Evolutionary conservation across 768 basidiomycete genomes (phyloP).

Genomic region (Mycena rosella): DNA sequence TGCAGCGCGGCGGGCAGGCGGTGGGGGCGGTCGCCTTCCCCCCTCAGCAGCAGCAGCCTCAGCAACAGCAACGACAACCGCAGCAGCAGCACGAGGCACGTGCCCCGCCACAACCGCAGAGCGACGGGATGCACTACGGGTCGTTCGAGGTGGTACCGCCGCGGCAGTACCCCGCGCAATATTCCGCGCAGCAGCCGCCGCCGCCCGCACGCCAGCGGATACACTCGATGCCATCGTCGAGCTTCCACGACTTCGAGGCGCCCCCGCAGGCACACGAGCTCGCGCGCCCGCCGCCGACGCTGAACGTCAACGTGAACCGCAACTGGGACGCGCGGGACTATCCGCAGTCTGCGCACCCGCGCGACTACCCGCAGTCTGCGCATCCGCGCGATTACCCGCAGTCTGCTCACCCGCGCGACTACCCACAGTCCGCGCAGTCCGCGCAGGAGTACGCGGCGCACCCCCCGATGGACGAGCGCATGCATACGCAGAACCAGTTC

Average conservation of each 20-base stretch:
- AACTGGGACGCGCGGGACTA: slow-evolving; percentile 29
- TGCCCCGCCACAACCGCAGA: slow-evolving; percentile 33
- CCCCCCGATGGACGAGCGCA: slow-evolving; percentile 25
- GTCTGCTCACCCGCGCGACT: slow-evolving; percentile 21
- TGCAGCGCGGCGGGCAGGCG: slow-evolving; percentile 33
- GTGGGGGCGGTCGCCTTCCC: slow-evolving; percentile 11
- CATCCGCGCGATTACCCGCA: too few relatives aligned
- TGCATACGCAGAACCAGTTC: slow-evolving; percentile 22
- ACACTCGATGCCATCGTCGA: slow-evolving; percentile 33
- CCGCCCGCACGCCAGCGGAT: slow-evolving; percentile 34
- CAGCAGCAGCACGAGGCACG: slow-evolving; percentile 37
- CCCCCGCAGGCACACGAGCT: background rate
- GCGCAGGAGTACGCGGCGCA: slow-evolving; percentile 25
- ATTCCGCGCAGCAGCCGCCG: slow-evolving; percentile 25
- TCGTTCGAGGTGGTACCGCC: slow-evolving; percentile 17
- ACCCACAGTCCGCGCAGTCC: slow-evolving; percentile 27
- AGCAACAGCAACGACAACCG: slow-evolving; percentile 30
- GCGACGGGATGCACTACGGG: slow-evolving; percentile 26
- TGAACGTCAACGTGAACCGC: slow-evolving; percentile 31
- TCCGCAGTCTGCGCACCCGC: slow-evolving; percentile 30
- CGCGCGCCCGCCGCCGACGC: slow-evolving; percentile 20
- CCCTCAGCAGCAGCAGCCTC: slow-evolving; percentile 23
- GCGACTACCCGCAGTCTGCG: too few relatives aligned
- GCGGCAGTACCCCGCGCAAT: slow-evolving; percentile 14
- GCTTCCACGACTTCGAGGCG: slow-evolving; percentile 14